Percentiles rank a stretch among this genome's conserved stretches.
These are phyloP conservation scores for Zizania latifolia DNA, from an alignment of 176 grass and related monocot species.

Conservation along the genomic window DNA sequence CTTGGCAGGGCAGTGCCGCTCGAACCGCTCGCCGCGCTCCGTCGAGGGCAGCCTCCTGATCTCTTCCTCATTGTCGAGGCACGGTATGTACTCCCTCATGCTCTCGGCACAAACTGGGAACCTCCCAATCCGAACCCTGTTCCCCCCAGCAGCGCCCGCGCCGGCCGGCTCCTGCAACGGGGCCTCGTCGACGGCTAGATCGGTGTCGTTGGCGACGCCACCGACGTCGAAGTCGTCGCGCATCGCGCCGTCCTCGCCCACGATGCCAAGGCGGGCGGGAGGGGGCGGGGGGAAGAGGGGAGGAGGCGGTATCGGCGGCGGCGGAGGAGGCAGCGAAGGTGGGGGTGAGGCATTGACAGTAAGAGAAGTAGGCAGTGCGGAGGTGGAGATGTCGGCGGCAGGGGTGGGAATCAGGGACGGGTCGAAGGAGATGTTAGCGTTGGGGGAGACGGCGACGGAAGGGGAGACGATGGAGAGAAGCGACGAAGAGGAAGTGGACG, in stretches of 20 bases:
- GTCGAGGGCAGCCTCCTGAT: conserved; percentile 60
- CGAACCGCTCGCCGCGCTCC: conserved; percentile 66
- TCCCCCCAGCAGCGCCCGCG: not conserved
- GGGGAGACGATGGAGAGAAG: not conserved
- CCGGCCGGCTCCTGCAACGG: not conserved
- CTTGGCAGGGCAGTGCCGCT: conserved; percentile 77
- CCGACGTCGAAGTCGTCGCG: conserved; percentile 66
- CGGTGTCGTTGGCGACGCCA: conserved; percentile 26
- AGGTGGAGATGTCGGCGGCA: not conserved
- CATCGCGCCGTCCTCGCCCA: conserved; percentile 67
- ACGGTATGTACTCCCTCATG: conserved; percentile 89
- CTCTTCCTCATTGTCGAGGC: conserved; percentile 78
- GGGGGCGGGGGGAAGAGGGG: conserved; percentile 16
- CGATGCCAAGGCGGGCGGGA: conserved; percentile 49
- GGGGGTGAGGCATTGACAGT: conserved; percentile 32
- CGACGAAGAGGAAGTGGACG: conserved; percentile 15
- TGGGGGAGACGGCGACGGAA: conserved; percentile 61
- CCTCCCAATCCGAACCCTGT: conserved; percentile 33
- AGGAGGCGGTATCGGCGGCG: conserved; percentile 13
- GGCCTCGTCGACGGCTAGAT: conserved; percentile 34
- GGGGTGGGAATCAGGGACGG: conserved; percentile 36
- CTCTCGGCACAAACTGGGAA: conserved; percentile 55
- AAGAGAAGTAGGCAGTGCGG: not conserved
- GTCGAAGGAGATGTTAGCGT: conserved; percentile 54
- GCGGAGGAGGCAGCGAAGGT: not conserved